Evolutionary conservation across 805 yeast genomes (phyloP), one percentile per base, ranked within the genome.

Genomic region (Candida yuanshanica): DNA sequence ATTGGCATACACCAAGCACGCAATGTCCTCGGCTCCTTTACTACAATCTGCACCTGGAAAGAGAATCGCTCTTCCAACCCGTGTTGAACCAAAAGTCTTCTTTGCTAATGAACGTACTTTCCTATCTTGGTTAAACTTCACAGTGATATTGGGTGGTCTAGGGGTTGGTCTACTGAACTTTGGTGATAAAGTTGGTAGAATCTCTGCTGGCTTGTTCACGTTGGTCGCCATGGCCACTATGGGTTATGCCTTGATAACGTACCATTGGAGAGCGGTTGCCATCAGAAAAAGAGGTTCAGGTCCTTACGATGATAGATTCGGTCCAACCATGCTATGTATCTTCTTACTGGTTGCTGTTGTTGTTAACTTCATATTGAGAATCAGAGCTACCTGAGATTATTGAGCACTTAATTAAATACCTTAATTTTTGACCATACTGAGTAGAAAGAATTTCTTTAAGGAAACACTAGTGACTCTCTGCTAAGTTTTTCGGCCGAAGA

Each of bases 231-330:
- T 93, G 97, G 88, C 86, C 49, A 91, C 99, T 20, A 93, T 93
- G 99, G 75, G 83, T 3, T 93, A 93, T 58, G 99, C 99, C 2
- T 74, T 93, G 47, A 75, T 88, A 36, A 93, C 98, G 11, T 93
- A 93, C 64, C 99, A 93, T 66, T 95, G 99, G 99, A 86, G 99
- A 72, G 99, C 99, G 2, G 88, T 90, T 60, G 99, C 99, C 45
- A 93, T 93, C 53, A 82, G 99, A 65, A 77, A 91, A 67, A 82
- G 98, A 66, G 99, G 99, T 33, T 80, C 95, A 12, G 99, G 99
- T 36, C 99, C 99, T n/a, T 93, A 93, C 62, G 99, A 93, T 60
- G 99, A 93, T 66, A 79, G 99, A 61, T 83, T 93, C 52, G 99
- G 99, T 35, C 99, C 99, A 36, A 95, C 99, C 13, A 82, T 91